Evolutionary conservation across 768 basidiomycete genomes (phyloP).

Genomic region (Naganishia randhawae): DNA sequence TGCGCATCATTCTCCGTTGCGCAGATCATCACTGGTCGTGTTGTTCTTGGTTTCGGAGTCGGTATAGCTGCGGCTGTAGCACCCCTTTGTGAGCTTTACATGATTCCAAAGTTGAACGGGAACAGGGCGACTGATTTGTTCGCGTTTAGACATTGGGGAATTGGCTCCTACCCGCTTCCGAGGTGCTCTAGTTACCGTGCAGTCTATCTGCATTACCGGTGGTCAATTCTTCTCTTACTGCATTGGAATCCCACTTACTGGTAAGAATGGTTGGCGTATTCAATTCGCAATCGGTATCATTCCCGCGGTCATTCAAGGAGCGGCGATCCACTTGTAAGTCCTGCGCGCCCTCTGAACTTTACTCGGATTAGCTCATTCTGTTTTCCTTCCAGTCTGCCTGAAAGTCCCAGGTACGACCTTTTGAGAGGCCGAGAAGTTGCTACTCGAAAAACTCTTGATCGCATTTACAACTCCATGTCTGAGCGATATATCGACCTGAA

Average conservation of each 20-base stretch:
- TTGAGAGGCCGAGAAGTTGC: slow-evolving; percentile 13
- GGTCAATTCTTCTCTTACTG: slow-evolving; percentile 40
- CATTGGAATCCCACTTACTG: slow-evolving; percentile 36
- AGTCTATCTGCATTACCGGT: slow-evolving; percentile 40
- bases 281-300: slow-evolving; percentile 40
- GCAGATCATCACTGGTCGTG: slow-evolving; percentile 28
- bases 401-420: slow-evolving; percentile 26
- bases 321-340: slow-evolving; percentile 29
- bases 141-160: slow-evolving; percentile 23
- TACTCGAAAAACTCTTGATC: slow-evolving; percentile 16
- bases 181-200: slow-evolving; percentile 37
- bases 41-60: slow-evolving; percentile 28
- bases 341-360: background rate
- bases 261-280: slow-evolving; percentile 37
- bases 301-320: slow-evolving; percentile 34
- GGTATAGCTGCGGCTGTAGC: slow-evolving; percentile 28
- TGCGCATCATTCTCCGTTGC: slow-evolving; percentile 22
- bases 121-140: background rate
- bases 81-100: slow-evolving; percentile 5
- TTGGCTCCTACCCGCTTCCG: slow-evolving; percentile 23
- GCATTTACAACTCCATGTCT: slow-evolving; percentile 19
- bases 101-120: background rate
- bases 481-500: slow-evolving; percentile 25
- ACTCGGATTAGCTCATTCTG: background rate
- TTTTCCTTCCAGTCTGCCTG: slow-evolving; percentile 7